Base-by-base conservation (phyloP, 805 yeast genomes). In the Sugiyamaella floridensis region DNA sequence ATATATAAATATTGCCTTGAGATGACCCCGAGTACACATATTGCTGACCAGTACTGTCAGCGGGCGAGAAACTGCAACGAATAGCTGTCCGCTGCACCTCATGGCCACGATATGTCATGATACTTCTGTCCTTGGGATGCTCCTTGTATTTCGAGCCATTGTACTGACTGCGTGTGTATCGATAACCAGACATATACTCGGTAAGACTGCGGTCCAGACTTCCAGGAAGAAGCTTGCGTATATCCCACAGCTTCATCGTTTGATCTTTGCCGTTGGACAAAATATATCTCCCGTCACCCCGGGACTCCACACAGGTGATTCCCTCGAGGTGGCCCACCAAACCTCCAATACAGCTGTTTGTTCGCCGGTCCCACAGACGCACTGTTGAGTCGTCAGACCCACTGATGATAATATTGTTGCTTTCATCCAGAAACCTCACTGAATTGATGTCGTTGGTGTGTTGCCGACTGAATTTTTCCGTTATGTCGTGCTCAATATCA, bases 381-480 rank as follows among this genome's bases (percentile, higher is more conserved):
- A 77, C 69, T 3, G 76, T 71, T 28, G 77, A 72, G 55, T 77
- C 81, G 57, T 77, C 81, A 1, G 78, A 73, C 0, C 80, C 81
- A 58, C 76, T 69, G 58, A 75, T 75, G 3, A 76, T 70, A 15
- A 76, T 69, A 55, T 75, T 73, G 20, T 58, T 58, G 6, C 55
- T 49, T 20, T 58, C 63, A 43, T 60, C 65, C 34, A 62, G 55
- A 45, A 53, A 63, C 29, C 61, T 45, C 28, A 61, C 68, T 2
- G 65, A 62, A 46, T 64, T 64, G 10, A 64, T 65, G 22, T 64
- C 68, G 32, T 53, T 54, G 16, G 29, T 32, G 52, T 49, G 43
- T 48, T 46, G 9, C 48, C 57, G 16, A 19, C 50, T 8, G 37
- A 32, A 32, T 14, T 32, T 32, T 8, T 32, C n/a, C 12, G 37